Evolutionary conservation across 768 basidiomycete genomes (phyloP), one percentile per base, ranked within the genome.

Genomic region (Lentinula lateritia): DNA sequence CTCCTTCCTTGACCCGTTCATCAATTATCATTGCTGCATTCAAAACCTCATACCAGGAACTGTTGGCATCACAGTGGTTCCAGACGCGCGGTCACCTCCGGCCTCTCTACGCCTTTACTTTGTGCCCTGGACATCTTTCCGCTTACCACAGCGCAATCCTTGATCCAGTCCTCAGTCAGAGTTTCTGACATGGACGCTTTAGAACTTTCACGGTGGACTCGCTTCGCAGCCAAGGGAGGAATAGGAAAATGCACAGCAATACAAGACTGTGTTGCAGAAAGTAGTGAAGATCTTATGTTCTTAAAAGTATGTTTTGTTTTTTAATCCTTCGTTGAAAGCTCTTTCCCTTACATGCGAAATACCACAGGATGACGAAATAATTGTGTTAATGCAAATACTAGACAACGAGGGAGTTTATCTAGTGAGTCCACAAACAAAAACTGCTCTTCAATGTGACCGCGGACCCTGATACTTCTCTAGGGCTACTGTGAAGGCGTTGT

Each of bases 401-500:
- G 82, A 83, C 5, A 68, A 75, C 32, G 79, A 83, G 0, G 83
- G 78, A 18, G 52, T 79, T 8, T 93, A 78, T 71, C 76, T 93
- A n/a, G 91, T 92, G 61, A 61, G 82, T 81, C 41, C 65, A 38
- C 7, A 15, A 28, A 10, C 6, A 34, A 5, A 28, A 12, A 58
- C 12, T 34, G 9, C 4, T 32, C 54, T 50, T 3, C 10, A 10
- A 36, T 39, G 16, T 9, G 6, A 12, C 16, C 16, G 32, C 28
- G 54, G 20, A 56, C 42, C 23, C 41, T 50, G 16, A 28, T 39
- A 34, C 13, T 15, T 58, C 20, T 52, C 0, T 66, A 92, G 91
- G 92, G 93, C 4, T 90, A 87, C 65, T 95, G 92, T 68, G 92
- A 95, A 74, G 92, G 88, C 57, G 89, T 94, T 57, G 89, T 94